These are phyloP conservation scores for Trichoderma koningii DNA, from an alignment of 2,329 filamentous ascomycete genomes.

Conservation along the genomic window DNA sequence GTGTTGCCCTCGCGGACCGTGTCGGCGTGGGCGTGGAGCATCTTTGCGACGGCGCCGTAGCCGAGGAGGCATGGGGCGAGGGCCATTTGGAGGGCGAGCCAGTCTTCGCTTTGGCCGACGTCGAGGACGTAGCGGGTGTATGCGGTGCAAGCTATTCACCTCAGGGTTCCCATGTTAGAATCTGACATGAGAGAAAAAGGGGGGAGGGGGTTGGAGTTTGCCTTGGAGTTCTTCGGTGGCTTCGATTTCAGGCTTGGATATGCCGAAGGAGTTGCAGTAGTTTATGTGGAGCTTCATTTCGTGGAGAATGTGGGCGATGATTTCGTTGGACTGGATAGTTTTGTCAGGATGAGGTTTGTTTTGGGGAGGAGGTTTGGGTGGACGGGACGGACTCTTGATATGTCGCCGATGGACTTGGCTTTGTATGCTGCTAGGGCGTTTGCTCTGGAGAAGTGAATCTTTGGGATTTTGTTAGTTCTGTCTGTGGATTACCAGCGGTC, in stretches of 20 bases:
- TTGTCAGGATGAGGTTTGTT: neutral
- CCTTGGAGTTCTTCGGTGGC: conserved; percentile 73
- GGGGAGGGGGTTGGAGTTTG: conserved; percentile 37
- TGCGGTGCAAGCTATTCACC: conserved; percentile 66
- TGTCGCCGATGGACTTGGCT: conserved; percentile 70
- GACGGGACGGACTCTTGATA: conserved; percentile 60
- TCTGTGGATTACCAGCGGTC: fast-evolving
- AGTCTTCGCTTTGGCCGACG: conserved; percentile 83
- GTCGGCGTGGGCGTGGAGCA: conserved; percentile 64
- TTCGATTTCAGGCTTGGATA: conserved; percentile 73
- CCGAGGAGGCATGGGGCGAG: conserved; percentile 88
- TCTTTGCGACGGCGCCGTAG: conserved; percentile 76
- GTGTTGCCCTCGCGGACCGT: conserved; percentile 65
- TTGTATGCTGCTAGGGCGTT: conserved; percentile 88
- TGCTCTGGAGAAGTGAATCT: conserved; percentile 85
- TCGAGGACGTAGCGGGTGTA: conserved; percentile 88
- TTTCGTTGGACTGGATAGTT: conserved; percentile 46
- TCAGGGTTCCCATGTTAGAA: neutral
- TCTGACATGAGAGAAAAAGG: neutral
- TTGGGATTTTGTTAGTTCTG: neutral
- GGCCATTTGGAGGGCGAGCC: conserved; percentile 81
- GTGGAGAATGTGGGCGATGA: conserved; percentile 73
- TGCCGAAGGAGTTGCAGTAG: conserved; percentile 80
- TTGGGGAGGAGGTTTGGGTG: neutral
- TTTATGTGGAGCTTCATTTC: conserved; percentile 81